These are phyloP conservation scores for Flammula alnicola DNA, from an alignment of 1,284 basidiomycete species.

Conservation along the genomic window DNA sequence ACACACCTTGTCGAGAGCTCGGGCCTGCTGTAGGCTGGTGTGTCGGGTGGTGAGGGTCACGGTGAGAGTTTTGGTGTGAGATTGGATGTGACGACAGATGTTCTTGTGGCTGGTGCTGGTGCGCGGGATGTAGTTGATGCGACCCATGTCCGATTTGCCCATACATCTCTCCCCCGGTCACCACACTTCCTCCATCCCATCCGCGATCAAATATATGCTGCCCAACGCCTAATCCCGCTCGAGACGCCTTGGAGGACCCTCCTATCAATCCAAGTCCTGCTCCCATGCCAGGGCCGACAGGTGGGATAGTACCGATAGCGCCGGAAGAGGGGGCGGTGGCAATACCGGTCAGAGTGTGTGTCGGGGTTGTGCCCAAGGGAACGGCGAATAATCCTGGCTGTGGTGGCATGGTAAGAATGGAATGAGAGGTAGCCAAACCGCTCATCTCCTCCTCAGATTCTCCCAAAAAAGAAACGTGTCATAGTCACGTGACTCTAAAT, in stretches of 20 bases:
- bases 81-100: too few relatives aligned
- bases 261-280: constrained; percentile 10
- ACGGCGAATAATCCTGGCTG: constrained; percentile 28
- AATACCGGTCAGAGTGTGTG: constrained; percentile 23
- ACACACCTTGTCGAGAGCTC: constrained; percentile 22
- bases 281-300: constrained; percentile 13
- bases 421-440: neutral
- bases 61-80: constrained; percentile 7
- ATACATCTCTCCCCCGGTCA: constrained; percentile 7
- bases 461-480: constrained; percentile 5
- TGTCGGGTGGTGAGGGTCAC: constrained; percentile 6
- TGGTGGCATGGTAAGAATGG: constrained; percentile 22
- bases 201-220: constrained; percentile 5
- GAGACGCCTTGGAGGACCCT: constrained; percentile 6
- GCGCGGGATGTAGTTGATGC: constrained; percentile 8
- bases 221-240: neutral
- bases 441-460: neutral
- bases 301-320: constrained; percentile 6
- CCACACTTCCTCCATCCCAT: neutral
- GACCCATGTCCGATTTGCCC: constrained; percentile 9
- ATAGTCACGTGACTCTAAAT: constrained; percentile 9
- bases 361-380: constrained; percentile 21
- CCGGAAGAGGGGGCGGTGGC: constrained; percentile 15
- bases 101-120: constrained; percentile 13
- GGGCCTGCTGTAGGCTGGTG: constrained; percentile 16